These are phyloP conservation scores for Bjerkandera adusta DNA, from an alignment of 1,284 basidiomycete species.

Conservation along the genomic window DNA sequence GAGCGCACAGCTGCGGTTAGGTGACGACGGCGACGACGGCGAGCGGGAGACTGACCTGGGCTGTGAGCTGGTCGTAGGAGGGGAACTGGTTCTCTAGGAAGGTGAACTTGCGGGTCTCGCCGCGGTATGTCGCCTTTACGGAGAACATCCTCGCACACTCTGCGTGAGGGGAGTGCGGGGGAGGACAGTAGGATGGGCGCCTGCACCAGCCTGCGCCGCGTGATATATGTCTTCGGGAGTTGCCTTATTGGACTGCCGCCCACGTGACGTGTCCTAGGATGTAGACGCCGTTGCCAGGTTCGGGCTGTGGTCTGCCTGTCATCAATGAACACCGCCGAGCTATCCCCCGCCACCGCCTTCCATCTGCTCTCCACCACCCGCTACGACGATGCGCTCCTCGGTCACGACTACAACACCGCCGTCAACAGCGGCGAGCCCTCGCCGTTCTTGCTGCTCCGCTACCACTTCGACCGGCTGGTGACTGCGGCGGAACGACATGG, in stretches of 20 bases:
- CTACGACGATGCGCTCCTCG: slow-evolving; percentile 50
- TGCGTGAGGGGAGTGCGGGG: slow-evolving; percentile 19
- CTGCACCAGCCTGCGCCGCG: slow-evolving; percentile 14
- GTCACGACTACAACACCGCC: slow-evolving; percentile 54
- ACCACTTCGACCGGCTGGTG: slow-evolving; percentile 57
- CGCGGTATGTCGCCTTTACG: slow-evolving; percentile 52
- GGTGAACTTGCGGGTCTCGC: slow-evolving; percentile 47
- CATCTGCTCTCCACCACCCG: slow-evolving; percentile 54
- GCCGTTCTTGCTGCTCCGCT: slow-evolving; percentile 54
- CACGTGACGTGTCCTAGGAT: slow-evolving; percentile 7
- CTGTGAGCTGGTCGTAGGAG: slow-evolving; percentile 38
- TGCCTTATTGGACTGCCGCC: slow-evolving; percentile 10
- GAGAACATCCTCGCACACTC: slow-evolving; percentile 44
- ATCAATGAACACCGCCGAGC: not conserved
- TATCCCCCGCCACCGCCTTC: slow-evolving; percentile 18
- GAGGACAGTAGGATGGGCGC: slow-evolving; percentile 16
- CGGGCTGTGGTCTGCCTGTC: slow-evolving; percentile 5
- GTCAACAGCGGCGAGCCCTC: slow-evolving; percentile 43
- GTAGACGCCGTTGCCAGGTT: slow-evolving; percentile 4
- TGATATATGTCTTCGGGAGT: slow-evolving; percentile 14
- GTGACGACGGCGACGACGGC: slow-evolving; percentile 8
- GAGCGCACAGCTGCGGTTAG: slow-evolving; percentile 17
- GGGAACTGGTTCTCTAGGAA: slow-evolving; percentile 43
- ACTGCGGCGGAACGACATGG: slow-evolving; percentile 46
- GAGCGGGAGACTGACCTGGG: slow-evolving; percentile 37